Conservation (phyloP, 345 rosid species). For the Mangifera indica region DNA sequence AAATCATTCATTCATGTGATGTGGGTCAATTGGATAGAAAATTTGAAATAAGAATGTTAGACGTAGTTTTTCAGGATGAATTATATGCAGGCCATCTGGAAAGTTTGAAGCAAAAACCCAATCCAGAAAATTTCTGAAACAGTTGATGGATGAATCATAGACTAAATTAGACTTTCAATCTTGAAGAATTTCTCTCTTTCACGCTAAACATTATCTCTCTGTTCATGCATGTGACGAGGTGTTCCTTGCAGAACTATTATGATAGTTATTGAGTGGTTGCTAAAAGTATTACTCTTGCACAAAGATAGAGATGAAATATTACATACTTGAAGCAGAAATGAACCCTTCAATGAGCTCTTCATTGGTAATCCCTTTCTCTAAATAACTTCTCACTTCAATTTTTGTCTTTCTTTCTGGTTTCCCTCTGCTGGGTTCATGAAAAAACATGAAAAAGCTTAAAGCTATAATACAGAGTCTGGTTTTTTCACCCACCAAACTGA, state of each 20-base stretch:
- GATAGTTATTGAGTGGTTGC: too few relatives aligned
- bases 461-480: too few relatives aligned
- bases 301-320: background rate
- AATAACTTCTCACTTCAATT: background rate
- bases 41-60: background rate
- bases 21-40: background rate
- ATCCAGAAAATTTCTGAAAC: conserved; percentile 3
- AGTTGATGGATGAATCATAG: background rate
- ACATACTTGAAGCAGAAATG: conserved; percentile 1
- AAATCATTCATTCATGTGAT: background rate
- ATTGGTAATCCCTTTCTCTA: conserved; percentile 2
- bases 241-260: background rate
- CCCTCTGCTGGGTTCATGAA: background rate
- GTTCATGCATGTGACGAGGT: background rate
- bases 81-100: background rate
- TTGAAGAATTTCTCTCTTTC: background rate
- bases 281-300: too few relatives aligned
- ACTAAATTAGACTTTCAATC: background rate
- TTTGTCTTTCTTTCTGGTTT: background rate
- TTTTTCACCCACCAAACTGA: conserved; percentile 4
- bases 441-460: background rate
- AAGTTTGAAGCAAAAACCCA: background rate
- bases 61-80: too few relatives aligned
- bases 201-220: background rate
- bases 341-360: background rate